A percentile compares a stretch with the other conserved stretches of the same genome.
phyloP scores from a whole-genome alignment of 768 basidiomycete genomes.

The Trametes cinnabarina region DNA sequence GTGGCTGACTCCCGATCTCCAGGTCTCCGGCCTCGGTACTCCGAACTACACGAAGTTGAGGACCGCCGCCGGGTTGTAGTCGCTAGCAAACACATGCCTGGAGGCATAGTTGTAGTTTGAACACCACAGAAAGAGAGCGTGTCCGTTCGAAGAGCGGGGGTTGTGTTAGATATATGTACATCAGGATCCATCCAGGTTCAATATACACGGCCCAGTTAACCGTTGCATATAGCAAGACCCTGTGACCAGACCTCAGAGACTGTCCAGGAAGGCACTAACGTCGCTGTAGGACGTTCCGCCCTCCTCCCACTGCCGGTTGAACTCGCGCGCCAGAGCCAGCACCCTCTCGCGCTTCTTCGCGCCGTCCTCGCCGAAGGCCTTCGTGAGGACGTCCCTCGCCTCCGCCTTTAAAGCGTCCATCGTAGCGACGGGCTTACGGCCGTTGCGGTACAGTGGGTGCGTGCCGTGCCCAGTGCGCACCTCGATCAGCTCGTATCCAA shows the following conservation, averaged over 20 bases:
- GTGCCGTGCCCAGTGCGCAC: constrained; percentile 23
- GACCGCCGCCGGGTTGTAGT: background rate
- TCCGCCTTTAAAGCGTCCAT: constrained; percentile 24
- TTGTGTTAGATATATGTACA: too few species aligned
- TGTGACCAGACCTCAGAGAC: background rate
- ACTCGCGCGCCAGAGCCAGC: background rate
- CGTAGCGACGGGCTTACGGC: constrained; percentile 20
- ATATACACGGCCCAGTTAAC: background rate
- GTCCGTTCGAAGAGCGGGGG: too few species aligned
- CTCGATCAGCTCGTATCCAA: constrained; percentile 30
- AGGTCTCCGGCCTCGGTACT: constrained; percentile 63
- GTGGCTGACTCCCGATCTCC: constrained; percentile 17
- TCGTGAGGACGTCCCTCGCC: constrained; percentile 17
- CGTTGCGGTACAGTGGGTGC: constrained; percentile 19
- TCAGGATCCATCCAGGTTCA: constrained; percentile 22
- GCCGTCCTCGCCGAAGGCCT: constrained; percentile 27
- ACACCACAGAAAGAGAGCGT: too few species aligned
- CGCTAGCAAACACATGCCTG: too few species aligned
- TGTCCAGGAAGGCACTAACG: constrained; percentile 2
- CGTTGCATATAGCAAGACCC: too few species aligned
- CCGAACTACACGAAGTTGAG: constrained; percentile 55
- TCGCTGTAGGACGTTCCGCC: constrained; percentile 1
- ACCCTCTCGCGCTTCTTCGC: constrained; percentile 24
- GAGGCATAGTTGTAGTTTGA: too few species aligned
- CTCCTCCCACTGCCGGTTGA: constrained; percentile 9